Evolutionary conservation across 768 basidiomycete genomes (phyloP), one percentile per base, ranked within the genome.

Genomic region (Naganishia randhawae): DNA sequence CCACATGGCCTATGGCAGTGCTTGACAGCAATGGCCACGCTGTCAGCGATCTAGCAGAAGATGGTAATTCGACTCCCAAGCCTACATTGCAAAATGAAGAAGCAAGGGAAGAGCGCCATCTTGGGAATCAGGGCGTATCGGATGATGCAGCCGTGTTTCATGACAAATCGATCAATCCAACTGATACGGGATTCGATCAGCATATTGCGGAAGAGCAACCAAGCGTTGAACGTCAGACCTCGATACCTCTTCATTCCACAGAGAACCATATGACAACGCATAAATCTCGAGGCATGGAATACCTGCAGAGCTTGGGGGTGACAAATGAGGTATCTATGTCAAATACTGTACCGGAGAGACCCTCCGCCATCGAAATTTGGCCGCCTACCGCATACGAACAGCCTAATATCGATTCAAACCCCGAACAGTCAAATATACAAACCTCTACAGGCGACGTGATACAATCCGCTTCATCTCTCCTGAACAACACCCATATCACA

Each of bases 281-380:
- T 16, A 61, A 61, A 25, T 35, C 22, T 11, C 57, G 57, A 22
- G 57, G 57, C 2, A 61, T 61, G 57, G 57, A 61, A 41, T 61
- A 61, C 32, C 57, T 61, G 13, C 39, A 42, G 25, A 61, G 57
- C 27, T 16, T 61, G 5, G 25, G 37, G 16, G 37, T 61, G 25
- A 39, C 57, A 6, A 39, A 61, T 1, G n/a, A 29, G 25, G 17
- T 39, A 29, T 13, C 35, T 25, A 9, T 13, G 7, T 1, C 4
- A 11, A 14, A 39, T 25, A 41, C 37, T 5, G 1, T 48, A 22
- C 25, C 57, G 2, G 11, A 22, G 57, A 39, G 41, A 61, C 17
- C 17, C 14, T 39, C 35, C 14, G n/a, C n/a, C 25, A 61, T 29
- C 16, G 35, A 55, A 55, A 33, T 22, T 7, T 35, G 54, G 54